Base-by-base conservation (phyloP, 305 asterid species). In the Salvia sclarea region DNA sequence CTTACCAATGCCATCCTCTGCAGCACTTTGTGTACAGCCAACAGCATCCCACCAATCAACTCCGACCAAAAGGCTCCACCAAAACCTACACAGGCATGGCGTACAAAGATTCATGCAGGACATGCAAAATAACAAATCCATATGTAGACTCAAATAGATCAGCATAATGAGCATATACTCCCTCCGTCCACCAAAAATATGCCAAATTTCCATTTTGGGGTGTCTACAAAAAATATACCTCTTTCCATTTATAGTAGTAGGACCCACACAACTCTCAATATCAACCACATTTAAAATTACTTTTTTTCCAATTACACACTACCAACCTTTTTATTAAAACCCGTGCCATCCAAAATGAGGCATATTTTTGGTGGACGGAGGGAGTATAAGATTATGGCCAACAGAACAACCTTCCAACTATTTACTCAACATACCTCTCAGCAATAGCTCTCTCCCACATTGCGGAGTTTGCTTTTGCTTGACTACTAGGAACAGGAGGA, bases 11-110 rank as follows among this genome's bases (percentile, higher is more conserved):
- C 97, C 96, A 78, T 89, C 97, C 88, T 94, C 99, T 8, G 99
- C 96, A 38, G 99, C 98, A 76, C 99, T 91, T 78, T 94, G 99
- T 24, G 99, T 94, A 70, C 99, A 94, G 77, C 99, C 99, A 70
- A 94, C 96, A 38, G 99, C 98, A 94, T 94, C 99, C 99, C 99
- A 91, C 99, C 99, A 94, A 85, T 94, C 99, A 86, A 91, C 95
- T 62, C 98, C 99, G 58, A 94, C 98, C 87, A 86, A 72, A 80
- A 94, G 98, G 79, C 95, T 86, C 99, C 99, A 94, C 99, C 99
- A 94, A 82, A 94, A 94, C 75, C 99, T 94, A 84, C 59, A 75
- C 74, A 60, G 55, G 74, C 28, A 67, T 41, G 43, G 57, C 71
- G 4, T 53, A 60, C 41, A 37, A 35, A 69, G 37, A 60, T 22